phyloP scores from a whole-genome alignment of 371 early-diverging fungal species.

The Dinochytrium kinnereticum region DNA sequence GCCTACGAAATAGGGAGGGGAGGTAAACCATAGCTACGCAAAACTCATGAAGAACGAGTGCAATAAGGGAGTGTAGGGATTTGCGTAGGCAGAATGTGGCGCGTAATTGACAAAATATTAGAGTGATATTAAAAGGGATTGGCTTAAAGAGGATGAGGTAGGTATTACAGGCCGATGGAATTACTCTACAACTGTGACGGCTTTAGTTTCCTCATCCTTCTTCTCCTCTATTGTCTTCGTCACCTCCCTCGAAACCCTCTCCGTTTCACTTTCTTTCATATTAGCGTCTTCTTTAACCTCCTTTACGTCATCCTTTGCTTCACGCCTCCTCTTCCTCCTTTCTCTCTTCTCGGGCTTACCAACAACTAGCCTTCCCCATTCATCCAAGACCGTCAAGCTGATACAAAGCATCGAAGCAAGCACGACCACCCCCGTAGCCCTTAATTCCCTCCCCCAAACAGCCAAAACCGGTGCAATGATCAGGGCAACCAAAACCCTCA shows the following conservation, averaged over 20 bases:
- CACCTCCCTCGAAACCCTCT: background rate
- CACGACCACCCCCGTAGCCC: conserved; percentile 9
- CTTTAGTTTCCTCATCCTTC: background rate
- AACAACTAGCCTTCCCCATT: conserved; percentile 7
- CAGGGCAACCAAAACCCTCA: conserved; percentile 2
- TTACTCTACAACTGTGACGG: too few relatives aligned
- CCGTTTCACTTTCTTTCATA: background rate
- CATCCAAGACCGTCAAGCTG: conserved; percentile 9
- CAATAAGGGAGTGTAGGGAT: too few relatives aligned
- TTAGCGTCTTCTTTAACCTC: background rate
- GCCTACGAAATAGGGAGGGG: too few relatives aligned
- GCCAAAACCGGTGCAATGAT: background rate
- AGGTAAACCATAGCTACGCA: too few relatives aligned
- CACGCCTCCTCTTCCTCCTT: conserved; percentile 12
- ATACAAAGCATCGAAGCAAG: background rate
- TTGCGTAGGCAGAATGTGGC: too few relatives aligned
- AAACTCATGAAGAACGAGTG: too few relatives aligned
- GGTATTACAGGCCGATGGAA: too few relatives aligned
- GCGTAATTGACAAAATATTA: too few relatives aligned
- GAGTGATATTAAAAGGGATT: too few relatives aligned
- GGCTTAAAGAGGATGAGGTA: too few relatives aligned
- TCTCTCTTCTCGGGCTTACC: conserved; percentile 1
- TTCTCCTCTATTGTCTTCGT: background rate
- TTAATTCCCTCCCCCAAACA: background rate
- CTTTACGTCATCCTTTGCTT: background rate